phyloP scores from a whole-genome alignment of 164 flowering plant species.

The Sedum album region DNA sequence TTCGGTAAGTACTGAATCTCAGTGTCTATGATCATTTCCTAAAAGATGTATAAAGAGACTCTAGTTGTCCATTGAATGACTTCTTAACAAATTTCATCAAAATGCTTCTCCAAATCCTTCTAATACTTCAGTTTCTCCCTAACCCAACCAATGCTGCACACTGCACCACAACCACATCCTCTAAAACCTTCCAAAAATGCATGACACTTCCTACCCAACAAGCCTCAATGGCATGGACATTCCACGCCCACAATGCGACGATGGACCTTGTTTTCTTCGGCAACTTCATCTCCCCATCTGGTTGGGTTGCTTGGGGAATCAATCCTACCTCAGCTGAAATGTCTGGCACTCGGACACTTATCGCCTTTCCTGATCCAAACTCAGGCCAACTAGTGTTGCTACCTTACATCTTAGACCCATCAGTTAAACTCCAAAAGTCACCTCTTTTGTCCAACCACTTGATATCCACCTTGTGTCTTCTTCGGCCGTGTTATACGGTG shows the following conservation, averaged over 20 bases:
- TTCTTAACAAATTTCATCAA: background rate
- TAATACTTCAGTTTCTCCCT: constrained; percentile 4
- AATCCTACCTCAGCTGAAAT: constrained; percentile 67
- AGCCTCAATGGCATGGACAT: constrained; percentile 91
- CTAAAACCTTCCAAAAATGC: constrained; percentile 60
- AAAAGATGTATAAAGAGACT: background rate
- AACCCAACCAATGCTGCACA: constrained; percentile 27
- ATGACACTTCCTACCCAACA: constrained; percentile 70
- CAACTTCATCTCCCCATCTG: constrained; percentile 83
- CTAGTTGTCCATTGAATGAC: background rate
- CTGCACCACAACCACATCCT: constrained; percentile 42
- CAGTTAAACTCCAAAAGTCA: constrained; percentile 63
- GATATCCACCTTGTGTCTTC: constrained; percentile 64
- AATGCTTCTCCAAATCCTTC: constrained; percentile 12
- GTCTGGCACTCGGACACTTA: constrained; percentile 71
- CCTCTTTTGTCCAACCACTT: constrained; percentile 74
- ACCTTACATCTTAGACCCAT: constrained; percentile 63
- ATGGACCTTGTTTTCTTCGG: constrained; percentile 76
- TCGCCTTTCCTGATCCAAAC: constrained; percentile 82
- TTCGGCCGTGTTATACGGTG: constrained; percentile 60
- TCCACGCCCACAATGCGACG: constrained; percentile 57
- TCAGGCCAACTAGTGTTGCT: constrained; percentile 63
- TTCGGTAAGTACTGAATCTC: too few relatives aligned
- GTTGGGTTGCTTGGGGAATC: constrained; percentile 94
- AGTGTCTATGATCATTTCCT: too few relatives aligned